A percentile compares a stretch with the other conserved stretches of the same genome.
phyloP scores from a whole-genome alignment of 345 rosid species.

The Camelina laxa region DNA sequence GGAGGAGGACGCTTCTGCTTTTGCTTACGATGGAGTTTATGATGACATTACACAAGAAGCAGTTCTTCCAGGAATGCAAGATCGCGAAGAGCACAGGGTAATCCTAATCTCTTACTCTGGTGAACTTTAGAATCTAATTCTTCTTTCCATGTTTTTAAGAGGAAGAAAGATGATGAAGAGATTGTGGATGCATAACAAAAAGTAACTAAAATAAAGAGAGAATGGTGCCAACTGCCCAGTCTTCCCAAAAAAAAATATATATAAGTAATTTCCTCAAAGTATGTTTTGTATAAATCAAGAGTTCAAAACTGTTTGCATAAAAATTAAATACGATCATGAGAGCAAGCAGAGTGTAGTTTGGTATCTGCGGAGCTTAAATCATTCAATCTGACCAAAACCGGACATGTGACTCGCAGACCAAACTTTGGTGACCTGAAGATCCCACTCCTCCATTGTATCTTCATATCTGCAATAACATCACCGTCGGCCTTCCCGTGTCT shows the following conservation, averaged over 20 bases:
- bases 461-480: neutral
- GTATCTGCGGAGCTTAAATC: conserved; percentile 22
- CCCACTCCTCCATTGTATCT: neutral
- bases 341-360: conserved; percentile 10
- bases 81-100: conserved; percentile 69
- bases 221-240: neutral
- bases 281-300: neutral
- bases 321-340: neutral
- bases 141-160: too few relatives aligned
- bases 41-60: conserved; percentile 70
- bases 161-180: neutral
- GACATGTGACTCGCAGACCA: conserved; percentile 20
- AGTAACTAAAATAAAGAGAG: neutral
- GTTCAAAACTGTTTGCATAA: neutral
- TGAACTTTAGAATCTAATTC: too few relatives aligned
- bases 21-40: conserved; percentile 82
- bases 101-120: neutral
- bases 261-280: neutral
- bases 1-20: conserved; percentile 79
- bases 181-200: neutral
- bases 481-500: conserved; percentile 20
- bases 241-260: neutral
- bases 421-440: neutral
- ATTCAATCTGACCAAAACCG: conserved; percentile 25
- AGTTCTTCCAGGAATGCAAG: conserved; percentile 54